Evolutionary conservation across 129 eudicot species (phyloP), one percentile per base, ranked within the genome.

Genomic region (Artemisia argyi): DNA sequence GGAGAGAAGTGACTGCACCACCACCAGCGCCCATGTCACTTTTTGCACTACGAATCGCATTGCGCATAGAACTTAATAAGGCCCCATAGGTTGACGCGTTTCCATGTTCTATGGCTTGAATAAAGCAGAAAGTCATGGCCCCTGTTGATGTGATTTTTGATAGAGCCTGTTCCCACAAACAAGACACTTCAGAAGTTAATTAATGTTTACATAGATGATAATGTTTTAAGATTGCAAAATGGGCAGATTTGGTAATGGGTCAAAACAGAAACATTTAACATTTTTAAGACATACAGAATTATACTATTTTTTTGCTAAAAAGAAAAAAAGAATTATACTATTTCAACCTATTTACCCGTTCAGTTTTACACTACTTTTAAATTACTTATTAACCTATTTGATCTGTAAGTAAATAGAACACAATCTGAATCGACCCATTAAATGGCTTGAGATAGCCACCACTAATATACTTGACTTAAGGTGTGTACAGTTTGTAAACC

Each of bases 1-100:
- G 68, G 70, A 95, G 94, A 51, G 99, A 86, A 28, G 89, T 80
- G 13, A 91, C 96, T 26, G 58, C 79, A 66, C 73, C 93, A 18
- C 77, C 86, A 30, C 82, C 80, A 22, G 76, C 78, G 13, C 83
- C 86, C 69, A 73, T 19, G 30, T 66, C 68, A 57, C 56, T 48
- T 68, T 6, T 71, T 49, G 70, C 79, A 14, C 80, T 83, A 14
- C 71, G 78, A 19, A 82, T 80, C 17, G 73, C 81, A 10, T 77
- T 62, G 71, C 85, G 82, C 90, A 88, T 85, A 14, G 82, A 73
- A 57, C 42, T 71, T 20, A 88, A 72, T 42, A 84, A 73, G 59
- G 57, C 57, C 11, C 94, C 87, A 73, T 88, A 88, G 0, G 87
- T 82, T 47, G 83, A 24, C 16, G 84, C 81, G 7, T 81, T 79